Evolutionary conservation across 768 basidiomycete species (phyloP).

Genomic region (Lactarius deliciosus): DNA sequence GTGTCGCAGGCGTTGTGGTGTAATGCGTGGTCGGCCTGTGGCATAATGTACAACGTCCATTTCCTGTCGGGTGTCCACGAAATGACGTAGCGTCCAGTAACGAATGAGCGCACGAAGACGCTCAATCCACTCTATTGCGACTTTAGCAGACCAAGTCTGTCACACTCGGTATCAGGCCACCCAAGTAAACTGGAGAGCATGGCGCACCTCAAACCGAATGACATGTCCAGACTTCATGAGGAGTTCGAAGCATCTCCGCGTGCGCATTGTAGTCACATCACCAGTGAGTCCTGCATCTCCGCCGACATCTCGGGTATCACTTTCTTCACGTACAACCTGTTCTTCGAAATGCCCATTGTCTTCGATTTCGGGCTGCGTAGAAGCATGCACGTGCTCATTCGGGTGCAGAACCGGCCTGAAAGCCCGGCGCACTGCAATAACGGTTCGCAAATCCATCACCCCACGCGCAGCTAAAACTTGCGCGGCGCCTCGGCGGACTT

Average conservation of each 20-base stretch:
- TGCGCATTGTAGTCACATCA: slow-evolving; percentile 48
- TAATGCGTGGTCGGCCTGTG: slow-evolving; percentile 55
- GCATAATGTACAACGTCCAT: slow-evolving; percentile 68
- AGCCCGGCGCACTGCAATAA: slow-evolving; percentile 64
- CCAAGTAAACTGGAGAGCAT: not conserved
- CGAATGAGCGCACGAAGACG: slow-evolving; percentile 63
- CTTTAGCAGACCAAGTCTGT: slow-evolving; percentile 61
- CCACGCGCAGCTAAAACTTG: slow-evolving; percentile 68
- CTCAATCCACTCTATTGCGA: slow-evolving; percentile 85
- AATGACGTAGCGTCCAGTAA: slow-evolving; percentile 82
- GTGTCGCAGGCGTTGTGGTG: slow-evolving; percentile 50
- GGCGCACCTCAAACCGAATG: slow-evolving; percentile 74
- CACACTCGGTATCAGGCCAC: slow-evolving; percentile 10
- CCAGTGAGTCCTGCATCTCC: slow-evolving; percentile 52
- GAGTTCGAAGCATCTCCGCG: slow-evolving; percentile 76
- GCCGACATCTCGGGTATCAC: slow-evolving; percentile 65
- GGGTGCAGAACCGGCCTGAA: slow-evolving; percentile 46
- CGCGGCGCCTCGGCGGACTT: slow-evolving; percentile 59
- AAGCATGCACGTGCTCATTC: slow-evolving; percentile 23
- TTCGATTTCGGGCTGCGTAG: slow-evolving; percentile 30
- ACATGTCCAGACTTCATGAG: slow-evolving; percentile 65
- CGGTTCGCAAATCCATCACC: slow-evolving; percentile 68
- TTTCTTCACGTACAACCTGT: slow-evolving; percentile 38
- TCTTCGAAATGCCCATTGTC: slow-evolving; percentile 33
- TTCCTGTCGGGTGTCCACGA: slow-evolving; percentile 71